These are phyloP conservation scores for Stereum hirsutum DNA, from an alignment of 1,284 basidiomycete species.

Conservation along the genomic window DNA sequence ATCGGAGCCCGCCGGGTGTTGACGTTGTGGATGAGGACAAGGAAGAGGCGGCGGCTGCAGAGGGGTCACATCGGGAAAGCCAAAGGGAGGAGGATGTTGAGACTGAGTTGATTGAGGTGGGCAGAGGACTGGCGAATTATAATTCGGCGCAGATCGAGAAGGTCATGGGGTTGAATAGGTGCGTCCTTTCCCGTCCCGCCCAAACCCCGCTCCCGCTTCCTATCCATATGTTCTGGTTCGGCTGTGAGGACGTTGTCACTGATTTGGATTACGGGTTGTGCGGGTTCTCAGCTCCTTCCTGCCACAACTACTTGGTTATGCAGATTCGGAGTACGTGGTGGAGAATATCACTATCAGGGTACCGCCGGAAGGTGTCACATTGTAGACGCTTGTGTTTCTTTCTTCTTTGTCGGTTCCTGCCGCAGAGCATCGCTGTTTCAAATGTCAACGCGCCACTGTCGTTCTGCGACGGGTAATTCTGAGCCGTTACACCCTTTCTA, in stretches of 20 bases:
- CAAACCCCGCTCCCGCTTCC: too few relatives aligned
- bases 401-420: too few relatives aligned
- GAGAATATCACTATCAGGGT: constrained; percentile 79
- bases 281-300: constrained; percentile 62
- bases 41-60: constrained; percentile 14
- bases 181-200: constrained; percentile 21
- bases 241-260: neutral
- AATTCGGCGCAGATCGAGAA: constrained; percentile 88
- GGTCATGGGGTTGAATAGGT: constrained; percentile 91
- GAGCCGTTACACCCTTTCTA: too few relatives aligned
- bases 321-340: constrained; percentile 94
- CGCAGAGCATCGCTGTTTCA: too few relatives aligned
- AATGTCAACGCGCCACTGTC: too few relatives aligned
- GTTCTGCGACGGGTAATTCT: too few relatives aligned
- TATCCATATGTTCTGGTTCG: too few relatives aligned
- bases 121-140: constrained; percentile 91
- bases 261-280: neutral
- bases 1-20: constrained; percentile 26
- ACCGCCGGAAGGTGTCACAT: constrained; percentile 19
- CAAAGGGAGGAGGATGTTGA: constrained; percentile 48
- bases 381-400: too few relatives aligned
- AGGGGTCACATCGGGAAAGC: too few relatives aligned
- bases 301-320: constrained; percentile 78
- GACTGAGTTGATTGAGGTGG: constrained; percentile 88
- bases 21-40: constrained; percentile 19